Base-by-base conservation (phyloP, 2,329 filamentous ascomycete genomes). In the Dothistroma septosporum region DNA sequence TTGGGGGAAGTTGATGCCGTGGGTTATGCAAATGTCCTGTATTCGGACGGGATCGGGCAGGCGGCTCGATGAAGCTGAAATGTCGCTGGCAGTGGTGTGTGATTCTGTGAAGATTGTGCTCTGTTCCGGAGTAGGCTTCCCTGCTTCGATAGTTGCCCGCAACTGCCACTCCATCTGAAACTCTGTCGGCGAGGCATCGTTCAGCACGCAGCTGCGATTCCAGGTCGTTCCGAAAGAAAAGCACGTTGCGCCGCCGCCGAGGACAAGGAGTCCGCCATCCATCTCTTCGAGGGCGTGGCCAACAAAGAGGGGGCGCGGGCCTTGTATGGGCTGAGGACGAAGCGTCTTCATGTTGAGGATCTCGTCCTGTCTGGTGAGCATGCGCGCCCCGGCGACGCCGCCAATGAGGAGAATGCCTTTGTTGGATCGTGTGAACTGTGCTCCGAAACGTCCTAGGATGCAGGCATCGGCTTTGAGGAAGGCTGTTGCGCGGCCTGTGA, bases 211-310 rank as follows among this genome's bases (percentile, higher is more conserved):
- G 1, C 85, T 85, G 33, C 81, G 80, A 55, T 92, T 92, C 90
- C 90, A 95, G 69, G 85, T 92, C 7, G 89, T 90, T 1, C 92
- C 92, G 82, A 96, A 96, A 0, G 90, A 92, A 77, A 96, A 96
- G 73, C 91, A 96, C 0, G 91, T 90, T 16, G 89, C 91, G 41
- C 91, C 92, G 16, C 92, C 92, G 1, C 91, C 91, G 53, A 89
- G 74, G 8, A 95, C 76, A 10, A 90, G 69, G 2, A 92, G 68
- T 19, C 82, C 75, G 32, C 77, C 69, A 31, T 76, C 76, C 0
- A 82, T 75, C 31, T 77, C 71, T 14, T 83, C 74, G 8, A 82
- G 78, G 4, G 86, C 86, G 58, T 86, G 83, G 1, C 92, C 91
- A 55, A 91, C 80, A 54, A 96, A 80, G 6, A 96, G 79, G 12